These are phyloP conservation scores for Helotiales sp. DNA, from an alignment of 2,329 filamentous ascomycete genomes.

Conservation along the genomic window DNA sequence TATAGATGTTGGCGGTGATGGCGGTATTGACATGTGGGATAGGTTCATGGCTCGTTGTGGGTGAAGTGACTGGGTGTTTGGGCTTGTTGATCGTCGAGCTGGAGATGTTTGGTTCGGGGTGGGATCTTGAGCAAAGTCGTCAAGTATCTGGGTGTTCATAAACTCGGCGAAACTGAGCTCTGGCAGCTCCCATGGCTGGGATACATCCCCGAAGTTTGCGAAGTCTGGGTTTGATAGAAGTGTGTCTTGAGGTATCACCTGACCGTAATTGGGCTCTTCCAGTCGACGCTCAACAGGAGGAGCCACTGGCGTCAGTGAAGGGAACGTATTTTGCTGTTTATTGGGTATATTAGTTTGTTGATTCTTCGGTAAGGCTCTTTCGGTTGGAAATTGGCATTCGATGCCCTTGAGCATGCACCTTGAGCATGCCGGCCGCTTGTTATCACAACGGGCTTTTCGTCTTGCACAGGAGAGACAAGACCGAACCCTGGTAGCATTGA, in stretches of 20 bases:
- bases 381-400: slow-evolving; percentile 46
- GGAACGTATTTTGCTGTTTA: not conserved
- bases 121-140: slow-evolving; percentile 27
- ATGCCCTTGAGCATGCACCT: slow-evolving; percentile 45
- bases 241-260: slow-evolving; percentile 27
- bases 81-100: slow-evolving; percentile 27
- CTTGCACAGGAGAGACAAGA: slow-evolving; percentile 48
- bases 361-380: slow-evolving; percentile 16
- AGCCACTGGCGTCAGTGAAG: slow-evolving; percentile 16
- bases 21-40: slow-evolving; percentile 36
- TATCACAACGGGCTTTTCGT: slow-evolving; percentile 48
- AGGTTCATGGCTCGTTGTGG: slow-evolving; percentile 25
- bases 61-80: slow-evolving; percentile 22
- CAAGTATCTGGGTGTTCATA: slow-evolving; percentile 29
- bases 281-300: slow-evolving; percentile 17
- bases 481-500: slow-evolving; percentile 36
- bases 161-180: slow-evolving; percentile 34
- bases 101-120: slow-evolving; percentile 24
- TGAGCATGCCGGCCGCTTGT: slow-evolving; percentile 45
- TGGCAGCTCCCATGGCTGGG: slow-evolving; percentile 33
- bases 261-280: slow-evolving; percentile 25
- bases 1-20: slow-evolving; percentile 28
- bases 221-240: slow-evolving; percentile 28
- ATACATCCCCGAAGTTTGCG: slow-evolving; percentile 22
- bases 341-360: slow-evolving; percentile 21